Base-by-base conservation (phyloP, 2,329 filamentous ascomycete genomes). In the Exophiala viscosa region DNA sequence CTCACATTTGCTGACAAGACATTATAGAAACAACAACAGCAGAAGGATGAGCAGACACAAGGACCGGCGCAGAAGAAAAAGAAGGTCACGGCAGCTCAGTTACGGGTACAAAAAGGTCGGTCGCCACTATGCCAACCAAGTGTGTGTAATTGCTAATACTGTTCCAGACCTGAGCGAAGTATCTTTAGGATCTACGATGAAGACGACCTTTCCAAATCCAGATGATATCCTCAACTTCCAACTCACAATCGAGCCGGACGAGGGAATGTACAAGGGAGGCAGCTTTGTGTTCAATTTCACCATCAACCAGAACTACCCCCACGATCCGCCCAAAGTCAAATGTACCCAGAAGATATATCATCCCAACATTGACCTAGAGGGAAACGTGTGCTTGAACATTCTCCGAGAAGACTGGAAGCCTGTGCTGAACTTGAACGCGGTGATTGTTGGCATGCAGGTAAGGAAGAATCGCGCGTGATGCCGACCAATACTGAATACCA, bases 341-440 rank as follows among this genome's bases (percentile, higher is more conserved):
- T 97, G 93, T 75, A 87, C 85, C 63, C 89, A 99, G 74, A 97
- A 96, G 79, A 97, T 99, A 65, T 99, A 99, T 75, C 93, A 99
- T 70, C 93, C 93, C 5, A 99, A 99, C 72, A 99, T 99, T 69
- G 93, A 99, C 67, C 80, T 96, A 36, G 90, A 97, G 69, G 93
- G 93, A 63, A 99, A 99, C 69, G 91, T 99, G 58, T 99, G 93
- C 76, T 75, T 99, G 66, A 99, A 99, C 70, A 99, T 99, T 65
- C 73, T 99, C 66, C 80, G 93, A 57, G 93, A 99, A 75, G 93
- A 99, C 75, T 99, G 93, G 93, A 99, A 97, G 78, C 93, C 93
- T 0, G 93, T 99, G 40, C 75, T 99, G 68, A 97, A 97, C 70
- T 72, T 99, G 69, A 96, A 97, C 68, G 91, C 93, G 13, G 90